These are phyloP conservation scores for Porodaedalea pini DNA, from an alignment of 1,284 basidiomycete species.

Conservation along the genomic window DNA sequence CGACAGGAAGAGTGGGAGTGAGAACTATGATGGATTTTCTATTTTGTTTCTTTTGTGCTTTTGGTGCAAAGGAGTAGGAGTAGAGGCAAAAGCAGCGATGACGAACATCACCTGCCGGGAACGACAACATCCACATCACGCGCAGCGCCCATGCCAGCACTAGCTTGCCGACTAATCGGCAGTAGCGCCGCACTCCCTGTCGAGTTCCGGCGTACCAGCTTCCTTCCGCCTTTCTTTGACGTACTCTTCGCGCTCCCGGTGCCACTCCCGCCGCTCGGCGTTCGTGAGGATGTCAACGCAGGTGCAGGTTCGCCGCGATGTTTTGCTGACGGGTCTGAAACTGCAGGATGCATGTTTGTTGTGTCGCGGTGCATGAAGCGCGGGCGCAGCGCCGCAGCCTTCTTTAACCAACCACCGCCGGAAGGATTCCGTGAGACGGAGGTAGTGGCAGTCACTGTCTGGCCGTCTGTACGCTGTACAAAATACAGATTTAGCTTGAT, in stretches of 20 bases:
- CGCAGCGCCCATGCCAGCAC: not conserved
- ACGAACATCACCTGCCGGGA: not conserved
- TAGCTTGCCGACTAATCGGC: not conserved
- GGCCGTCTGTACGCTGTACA: slow-evolving; percentile 2
- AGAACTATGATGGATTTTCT: too few relatives aligned
- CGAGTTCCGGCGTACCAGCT: slow-evolving; percentile 11
- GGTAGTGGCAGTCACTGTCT: not conserved
- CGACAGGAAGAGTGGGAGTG: not conserved
- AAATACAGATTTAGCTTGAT: not conserved
- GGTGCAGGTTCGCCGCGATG: not conserved
- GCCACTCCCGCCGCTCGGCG: not conserved
- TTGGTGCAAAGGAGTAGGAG: too few relatives aligned
- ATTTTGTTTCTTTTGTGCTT: too few relatives aligned
- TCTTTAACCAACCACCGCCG: not conserved
- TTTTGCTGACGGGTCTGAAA: not conserved
- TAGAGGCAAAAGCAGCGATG: too few relatives aligned
- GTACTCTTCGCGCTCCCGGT: slow-evolving; percentile 2
- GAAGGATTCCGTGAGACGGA: slow-evolving; percentile 2
- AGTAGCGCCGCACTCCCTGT: slow-evolving; percentile 8
- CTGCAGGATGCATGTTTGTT: not conserved
- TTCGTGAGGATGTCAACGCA: not conserved
- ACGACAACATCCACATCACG: not conserved
- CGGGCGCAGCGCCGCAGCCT: not conserved
- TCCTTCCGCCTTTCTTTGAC: slow-evolving; percentile 1
- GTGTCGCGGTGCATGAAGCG: not conserved